A percentile compares a stretch with the other conserved stretches of the same genome.
phyloP scores from a whole-genome alignment of 108 stramenopile species.

The Heterococcus sp. region DNA sequence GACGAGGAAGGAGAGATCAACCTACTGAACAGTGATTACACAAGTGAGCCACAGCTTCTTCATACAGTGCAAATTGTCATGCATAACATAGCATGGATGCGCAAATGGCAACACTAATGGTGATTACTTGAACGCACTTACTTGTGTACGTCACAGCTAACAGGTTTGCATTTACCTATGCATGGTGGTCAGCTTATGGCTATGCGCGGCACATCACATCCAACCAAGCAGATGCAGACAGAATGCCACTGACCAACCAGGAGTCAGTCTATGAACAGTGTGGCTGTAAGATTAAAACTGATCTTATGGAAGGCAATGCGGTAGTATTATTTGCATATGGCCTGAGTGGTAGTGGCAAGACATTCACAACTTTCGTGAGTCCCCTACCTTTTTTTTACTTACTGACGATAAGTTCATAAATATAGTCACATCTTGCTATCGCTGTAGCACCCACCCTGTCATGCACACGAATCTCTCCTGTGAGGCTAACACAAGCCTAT shows the following conservation, averaged over 20 bases:
- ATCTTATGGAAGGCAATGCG: constrained; percentile 48
- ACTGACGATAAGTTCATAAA: too few relatives aligned
- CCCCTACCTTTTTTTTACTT: too few relatives aligned
- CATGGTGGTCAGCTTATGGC: constrained; percentile 63
- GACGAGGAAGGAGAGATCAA: constrained; percentile 45
- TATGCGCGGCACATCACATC: constrained; percentile 23
- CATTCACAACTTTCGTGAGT: constrained; percentile 69
- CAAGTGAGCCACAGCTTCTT: not conserved
- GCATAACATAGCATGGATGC: not conserved
- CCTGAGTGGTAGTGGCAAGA: constrained; percentile 63
- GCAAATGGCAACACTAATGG: not conserved
- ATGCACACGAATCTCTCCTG: too few relatives aligned
- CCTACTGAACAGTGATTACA: constrained; percentile 9
- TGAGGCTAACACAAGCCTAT: too few relatives aligned
- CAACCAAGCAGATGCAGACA: constrained; percentile 34
- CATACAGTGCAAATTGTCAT: not conserved
- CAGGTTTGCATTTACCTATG: constrained; percentile 58
- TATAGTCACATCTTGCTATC: too few relatives aligned
- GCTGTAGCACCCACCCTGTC: too few relatives aligned
- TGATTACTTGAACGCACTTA: not conserved
- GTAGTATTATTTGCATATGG: constrained; percentile 69
- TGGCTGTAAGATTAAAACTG: constrained; percentile 36
- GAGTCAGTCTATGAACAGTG: constrained; percentile 20
- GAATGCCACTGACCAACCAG: constrained; percentile 42
- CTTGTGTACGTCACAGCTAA: constrained; percentile 46